Evolutionary conservation across 257 asterid species (phyloP), one percentile per base, ranked within the genome.

Genomic region (Petrea volubilis): DNA sequence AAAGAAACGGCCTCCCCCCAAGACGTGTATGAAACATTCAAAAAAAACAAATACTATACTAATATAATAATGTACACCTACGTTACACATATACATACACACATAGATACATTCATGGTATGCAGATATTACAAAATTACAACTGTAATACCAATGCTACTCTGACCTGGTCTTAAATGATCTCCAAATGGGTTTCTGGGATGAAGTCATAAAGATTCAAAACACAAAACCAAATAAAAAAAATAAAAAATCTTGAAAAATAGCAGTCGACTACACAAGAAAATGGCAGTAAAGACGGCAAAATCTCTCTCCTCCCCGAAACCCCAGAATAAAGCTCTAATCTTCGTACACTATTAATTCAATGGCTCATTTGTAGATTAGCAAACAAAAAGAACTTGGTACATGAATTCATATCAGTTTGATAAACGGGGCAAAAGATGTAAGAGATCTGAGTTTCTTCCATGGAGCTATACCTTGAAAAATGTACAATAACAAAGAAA

Each of bases 1-100:
- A 74, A 72, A 51, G 53, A 67, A 78, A 51, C 67, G 47, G 76
- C 80, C 81, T 46, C n/a, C 68, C n/a, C 68, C 77, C 64, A 75
- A 83, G 87, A 75, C 88, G 81, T 79, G 90, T 80, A 72, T 23
- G 88, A 79, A 80, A 79, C 72, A 40, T 84, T 80, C 84, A 82
- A 51, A 77, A 46, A 28, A 60, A 51, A 41, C 7, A 31, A 2
- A 72, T 64, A 41, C 2, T 36, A 25, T 18, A 62, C 34, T 52
- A 51, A 60, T 34, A 60, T 36, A 65, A 43, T 51, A 59, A 44
- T 74, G 2, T 47, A 46, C 13, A 5, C 66, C 27, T 46, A 68
- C 43, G 71, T 50, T 57, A 60, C 47, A 69, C 9, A 12, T 38
- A 7, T 38, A 38, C 10, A 7, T 38, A 7, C 9, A 38, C 10